These are phyloP conservation scores for Calonectria multiphialidica DNA, from an alignment of 2,329 filamentous ascomycete species.

Conservation along the genomic window DNA sequence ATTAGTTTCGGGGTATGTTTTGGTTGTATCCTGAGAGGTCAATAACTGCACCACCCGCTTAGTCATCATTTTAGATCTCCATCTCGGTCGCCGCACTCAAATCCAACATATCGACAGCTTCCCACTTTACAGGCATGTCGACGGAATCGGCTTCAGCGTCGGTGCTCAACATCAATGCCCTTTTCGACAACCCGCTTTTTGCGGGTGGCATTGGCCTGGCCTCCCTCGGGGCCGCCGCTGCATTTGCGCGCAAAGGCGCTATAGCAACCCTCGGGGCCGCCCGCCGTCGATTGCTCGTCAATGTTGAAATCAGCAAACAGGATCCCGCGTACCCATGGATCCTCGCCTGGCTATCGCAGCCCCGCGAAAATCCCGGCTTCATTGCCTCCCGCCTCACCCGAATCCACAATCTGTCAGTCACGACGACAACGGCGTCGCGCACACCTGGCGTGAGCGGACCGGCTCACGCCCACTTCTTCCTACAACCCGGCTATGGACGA, in stretches of 20 bases:
- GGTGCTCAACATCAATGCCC: slow-evolving; percentile 64
- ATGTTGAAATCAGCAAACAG: slow-evolving; percentile 94
- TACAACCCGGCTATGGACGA: slow-evolving; percentile 91
- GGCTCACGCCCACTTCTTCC: slow-evolving; percentile 82
- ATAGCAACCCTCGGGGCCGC: slow-evolving; percentile 80
- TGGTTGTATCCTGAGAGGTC: background rate
- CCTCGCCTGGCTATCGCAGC: slow-evolving; percentile 91
- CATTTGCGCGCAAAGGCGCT: slow-evolving; percentile 83
- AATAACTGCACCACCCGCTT: background rate
- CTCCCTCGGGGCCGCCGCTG: slow-evolving; percentile 84
- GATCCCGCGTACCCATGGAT: slow-evolving; percentile 96
- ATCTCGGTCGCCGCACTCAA: slow-evolving; percentile 18
- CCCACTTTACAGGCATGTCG: slow-evolving; percentile 46
- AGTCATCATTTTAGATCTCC: slow-evolving; percentile 19
- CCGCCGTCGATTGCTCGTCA: slow-evolving; percentile 88
- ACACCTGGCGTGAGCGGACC: slow-evolving; percentile 72
- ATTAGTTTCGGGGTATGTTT: background rate
- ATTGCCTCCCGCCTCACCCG: slow-evolving; percentile 69
- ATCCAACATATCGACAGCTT: slow-evolving; percentile 34
- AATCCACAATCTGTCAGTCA: slow-evolving; percentile 70
- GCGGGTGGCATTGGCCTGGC: slow-evolving; percentile 89
- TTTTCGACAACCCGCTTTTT: slow-evolving; percentile 74
- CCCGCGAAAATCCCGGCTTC: slow-evolving; percentile 74
- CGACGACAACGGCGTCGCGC: slow-evolving; percentile 70
- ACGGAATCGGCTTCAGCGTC: slow-evolving; percentile 46